These are phyloP conservation scores for Trichoderma koningiopsis DNA, from an alignment of 2,329 filamentous ascomycete genomes.

Conservation along the genomic window DNA sequence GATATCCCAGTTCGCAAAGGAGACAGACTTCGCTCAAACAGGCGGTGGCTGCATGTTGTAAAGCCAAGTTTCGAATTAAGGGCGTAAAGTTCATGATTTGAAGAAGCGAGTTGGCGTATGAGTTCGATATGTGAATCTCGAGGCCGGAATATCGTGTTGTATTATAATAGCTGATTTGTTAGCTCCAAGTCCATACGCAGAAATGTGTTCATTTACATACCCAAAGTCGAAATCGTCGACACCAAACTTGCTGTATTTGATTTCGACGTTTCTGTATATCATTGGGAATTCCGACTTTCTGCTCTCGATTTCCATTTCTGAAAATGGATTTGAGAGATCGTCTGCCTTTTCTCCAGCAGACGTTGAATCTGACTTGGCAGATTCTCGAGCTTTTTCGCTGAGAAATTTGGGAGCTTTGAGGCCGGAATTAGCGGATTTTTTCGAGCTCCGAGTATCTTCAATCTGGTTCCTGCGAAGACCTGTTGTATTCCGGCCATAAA, in stretches of 20 bases:
- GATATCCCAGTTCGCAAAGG: conserved; percentile 89
- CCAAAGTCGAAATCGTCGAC: conserved; percentile 99
- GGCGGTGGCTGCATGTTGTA: conserved; percentile 84
- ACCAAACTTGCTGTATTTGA: conserved; percentile 98
- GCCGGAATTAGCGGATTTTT: conserved; percentile 60
- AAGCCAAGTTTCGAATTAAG: conserved; percentile 79
- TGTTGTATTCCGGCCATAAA: conserved; percentile 75
- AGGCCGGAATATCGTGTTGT: conserved; percentile 88
- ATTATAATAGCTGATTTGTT: conserved; percentile 76
- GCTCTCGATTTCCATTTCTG: conserved; percentile 70
- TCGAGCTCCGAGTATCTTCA: conserved; percentile 69
- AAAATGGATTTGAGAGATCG: conserved; percentile 66
- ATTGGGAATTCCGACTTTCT: conserved; percentile 80
- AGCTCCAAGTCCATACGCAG: conserved; percentile 25
- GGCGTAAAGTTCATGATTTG: conserved; percentile 93
- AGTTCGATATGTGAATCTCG: conserved; percentile 95
- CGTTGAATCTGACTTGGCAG: conserved; percentile 49
- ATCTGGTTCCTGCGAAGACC: conserved; percentile 78
- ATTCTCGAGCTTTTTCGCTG: conserved; percentile 85
- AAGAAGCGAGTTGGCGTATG: conserved; percentile 89
- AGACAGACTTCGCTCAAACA: conserved; percentile 84
- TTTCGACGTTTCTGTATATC: conserved; percentile 92
- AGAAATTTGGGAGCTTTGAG: conserved; percentile 85
- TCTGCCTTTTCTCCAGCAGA: conserved; percentile 48
- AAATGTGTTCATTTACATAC: conserved; percentile 47